phyloP scores from a whole-genome alignment of 306 rosid genomes.

The Heteromeles arbutifolia region DNA sequence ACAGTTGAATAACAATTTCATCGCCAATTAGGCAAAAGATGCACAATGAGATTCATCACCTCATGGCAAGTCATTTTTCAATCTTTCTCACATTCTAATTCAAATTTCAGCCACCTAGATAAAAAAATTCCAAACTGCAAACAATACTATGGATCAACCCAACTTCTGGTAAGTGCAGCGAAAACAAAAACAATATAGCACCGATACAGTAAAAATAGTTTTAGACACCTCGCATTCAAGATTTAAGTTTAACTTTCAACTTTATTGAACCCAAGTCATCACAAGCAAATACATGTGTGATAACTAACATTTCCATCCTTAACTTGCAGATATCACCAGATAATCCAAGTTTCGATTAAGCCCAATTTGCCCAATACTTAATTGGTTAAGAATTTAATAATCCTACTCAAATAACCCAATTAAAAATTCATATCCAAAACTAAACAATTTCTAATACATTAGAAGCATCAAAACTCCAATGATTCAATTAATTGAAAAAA shows the following conservation, averaged over 20 bases:
- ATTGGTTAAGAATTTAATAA: neutral
- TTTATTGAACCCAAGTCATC: neutral
- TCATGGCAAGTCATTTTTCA: neutral
- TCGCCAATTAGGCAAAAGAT: neutral
- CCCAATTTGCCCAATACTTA: neutral
- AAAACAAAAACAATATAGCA: neutral
- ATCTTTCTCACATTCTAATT: neutral
- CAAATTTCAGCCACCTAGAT: neutral
- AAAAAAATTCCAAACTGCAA: neutral
- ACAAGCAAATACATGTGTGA: neutral
- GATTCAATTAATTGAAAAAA: neutral
- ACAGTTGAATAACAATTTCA: neutral
- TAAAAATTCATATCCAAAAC: neutral
- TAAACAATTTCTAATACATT: neutral
- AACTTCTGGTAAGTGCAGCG: neutral
- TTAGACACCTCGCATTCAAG: neutral
- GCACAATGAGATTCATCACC: neutral
- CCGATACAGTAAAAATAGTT: neutral
- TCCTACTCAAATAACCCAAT: neutral
- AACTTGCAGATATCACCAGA: neutral
- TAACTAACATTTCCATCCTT: too few relatives aligned
- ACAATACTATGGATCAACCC: neutral
- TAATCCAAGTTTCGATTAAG: neutral
- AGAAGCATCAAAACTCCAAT: neutral
- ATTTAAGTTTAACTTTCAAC: neutral